Conservation (phyloP, 495 filamentous ascomycete genomes). For the Apodospora peruviana region DNA sequence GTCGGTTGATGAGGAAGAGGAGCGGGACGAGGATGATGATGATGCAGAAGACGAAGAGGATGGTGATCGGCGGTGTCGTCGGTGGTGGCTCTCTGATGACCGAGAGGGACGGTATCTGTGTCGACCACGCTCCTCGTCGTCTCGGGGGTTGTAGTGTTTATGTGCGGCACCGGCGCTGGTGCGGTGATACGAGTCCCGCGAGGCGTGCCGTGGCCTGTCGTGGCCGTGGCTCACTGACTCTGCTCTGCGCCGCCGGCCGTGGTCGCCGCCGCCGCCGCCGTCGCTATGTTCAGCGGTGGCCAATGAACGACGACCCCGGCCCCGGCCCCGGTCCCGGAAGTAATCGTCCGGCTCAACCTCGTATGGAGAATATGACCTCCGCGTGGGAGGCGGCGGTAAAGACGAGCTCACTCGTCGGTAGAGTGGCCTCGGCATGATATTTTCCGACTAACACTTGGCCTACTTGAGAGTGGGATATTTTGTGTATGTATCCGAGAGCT, state of each 20-base stretch:
- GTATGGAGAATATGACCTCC: neutral
- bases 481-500: too few relatives aligned
- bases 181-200: neutral
- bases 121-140: neutral
- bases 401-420: neutral
- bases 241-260: neutral
- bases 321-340: neutral
- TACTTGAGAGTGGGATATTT: too few relatives aligned
- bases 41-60: too few relatives aligned
- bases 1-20: too few relatives aligned
- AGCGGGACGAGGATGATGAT: too few relatives aligned
- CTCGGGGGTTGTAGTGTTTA: neutral
- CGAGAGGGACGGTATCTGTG: neutral
- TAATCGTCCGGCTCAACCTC: neutral
- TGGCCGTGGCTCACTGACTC: neutral
- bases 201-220: neutral
- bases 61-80: neutral
- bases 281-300: too few relatives aligned
- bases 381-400: neutral
- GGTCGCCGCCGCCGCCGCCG: too few relatives aligned
- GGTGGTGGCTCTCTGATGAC: neutral
- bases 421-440: neutral
- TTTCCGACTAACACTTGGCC: too few relatives aligned
- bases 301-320: neutral
- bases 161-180: neutral